Base-by-base conservation (phyloP, 257 asterid genomes). In the Galeopsis tetrahit region DNA sequence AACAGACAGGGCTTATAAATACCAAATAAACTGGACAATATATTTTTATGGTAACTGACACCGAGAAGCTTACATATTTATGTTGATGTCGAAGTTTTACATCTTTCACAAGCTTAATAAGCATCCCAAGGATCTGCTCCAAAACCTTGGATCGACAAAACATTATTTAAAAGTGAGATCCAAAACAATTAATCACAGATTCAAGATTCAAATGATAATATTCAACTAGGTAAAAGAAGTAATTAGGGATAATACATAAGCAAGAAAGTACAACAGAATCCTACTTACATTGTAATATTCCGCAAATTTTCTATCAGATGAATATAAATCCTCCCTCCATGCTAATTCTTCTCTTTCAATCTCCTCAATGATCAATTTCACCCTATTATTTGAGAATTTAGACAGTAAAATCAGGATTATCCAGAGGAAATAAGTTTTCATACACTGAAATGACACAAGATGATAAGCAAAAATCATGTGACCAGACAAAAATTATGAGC, bases 81-180 rank as follows among this genome's bases (percentile, higher is more conserved):
- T 94, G 97, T 40, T 94, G 99, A 80, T 94, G 99, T 63, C 85
- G 85, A 79, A 91, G 89, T 86, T 95, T 95, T 65, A 92, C 86
- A 82, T 95, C 99, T 85, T 88, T 95, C 80, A 95, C 99, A 68
- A 95, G 97, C 88, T 95, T 95, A 67, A 95, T 87, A 63, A 95
- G 99, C 83, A 94, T 92, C 78, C 95, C 97, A 74, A 94, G 94
- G 77, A 94, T 91, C 87, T 94, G 99, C 97, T 94, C 99, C 84
- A 94, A 79, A 79, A 94, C 98, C 98, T 93, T 75, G 68, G 65
- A 80, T 14, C 51, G 64, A 72, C 67, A 80, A 74, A 69, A 81
- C 17, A 31, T 51, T 42, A 68, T 17, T 70, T 59, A 60, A 2
- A 69, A 69, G 78, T 75, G 68, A 75, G 55, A 44, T 5, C 57